Evolutionary conservation across 2,329 filamentous ascomycete genomes (phyloP), one percentile per base, ranked within the genome.

Genomic region (Penicillium freii): DNA sequence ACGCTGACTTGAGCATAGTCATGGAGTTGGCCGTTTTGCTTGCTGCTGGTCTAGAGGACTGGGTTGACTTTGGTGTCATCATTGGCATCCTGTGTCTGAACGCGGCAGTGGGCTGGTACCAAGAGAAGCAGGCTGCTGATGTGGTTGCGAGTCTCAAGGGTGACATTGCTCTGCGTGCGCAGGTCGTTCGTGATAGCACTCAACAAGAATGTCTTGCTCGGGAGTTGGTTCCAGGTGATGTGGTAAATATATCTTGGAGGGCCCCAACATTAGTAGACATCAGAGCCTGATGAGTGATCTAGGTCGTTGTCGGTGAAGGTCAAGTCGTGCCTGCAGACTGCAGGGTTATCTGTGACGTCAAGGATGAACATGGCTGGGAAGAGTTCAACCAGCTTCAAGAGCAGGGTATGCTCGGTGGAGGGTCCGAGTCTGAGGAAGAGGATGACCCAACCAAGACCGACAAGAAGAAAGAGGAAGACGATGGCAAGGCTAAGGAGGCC

Each of bases 71-170:
- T 65, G 88, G 87, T 81, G 87, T 91, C 71, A 91, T 91, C 72
- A 84, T 88, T 66, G 88, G 84, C 77, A 91, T 91, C 71, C 77
- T 91, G 54, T 74, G 87, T 70, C 82, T 91, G 61, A 91, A 91
- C 76, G 88, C 88, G 58, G 77, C 86, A 62, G 88, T 91, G 70
- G 88, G 88, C 77, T 91, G 88, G 85, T 91, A 91, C 73, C 88
- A 91, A 73, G 88, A 91, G 76, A 91, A 91, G 77, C 87, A 90
- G 75, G 88, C 88, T 63, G 88, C 87, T 59, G 88, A 91, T 76
- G 87, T 90, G 63, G 87, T 90, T 67, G 87, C 88, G 27, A 86
- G 82, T 66, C 80, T 91, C 55, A 91, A 90, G 77, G 88, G 88
- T 74, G 88, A 91, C 68, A 91, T 91, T 69, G 88, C 88, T 65